These are phyloP conservation scores for Colletotrichum eremochloae DNA, from an alignment of 2,329 filamentous ascomycete genomes.

Conservation along the genomic window DNA sequence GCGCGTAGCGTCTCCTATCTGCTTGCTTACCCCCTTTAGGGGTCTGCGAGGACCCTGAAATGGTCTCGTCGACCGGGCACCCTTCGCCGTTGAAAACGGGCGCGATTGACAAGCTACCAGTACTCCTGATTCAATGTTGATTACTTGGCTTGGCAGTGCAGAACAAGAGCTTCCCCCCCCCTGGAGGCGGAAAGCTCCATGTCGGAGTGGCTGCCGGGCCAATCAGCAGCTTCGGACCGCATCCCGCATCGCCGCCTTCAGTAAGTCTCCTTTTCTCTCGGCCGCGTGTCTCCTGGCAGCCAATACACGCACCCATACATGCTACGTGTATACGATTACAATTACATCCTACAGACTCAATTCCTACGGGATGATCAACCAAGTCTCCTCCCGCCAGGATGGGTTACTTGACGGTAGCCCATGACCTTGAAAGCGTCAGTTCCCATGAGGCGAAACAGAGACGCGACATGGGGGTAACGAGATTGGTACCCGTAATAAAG, in stretches of 20 bases:
- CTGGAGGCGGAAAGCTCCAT: neutral
- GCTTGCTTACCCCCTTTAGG: too few species aligned
- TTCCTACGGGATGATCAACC: neutral
- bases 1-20: neutral
- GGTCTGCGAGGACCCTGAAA: neutral
- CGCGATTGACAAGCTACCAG: too few species aligned
- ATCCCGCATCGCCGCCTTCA: neutral
- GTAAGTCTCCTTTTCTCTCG: neutral
- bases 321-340: too few species aligned
- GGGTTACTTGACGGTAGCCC: neutral
- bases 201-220: neutral
- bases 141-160: neutral
- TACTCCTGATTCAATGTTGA: too few species aligned
- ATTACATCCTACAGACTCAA: neutral
- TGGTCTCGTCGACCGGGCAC: neutral
- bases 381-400: neutral
- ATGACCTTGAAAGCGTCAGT: neutral
- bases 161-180: neutral
- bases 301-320: too few species aligned
- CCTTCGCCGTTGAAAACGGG: neutral
- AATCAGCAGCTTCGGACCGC: neutral
- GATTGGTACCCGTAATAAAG: constrained; percentile 25
- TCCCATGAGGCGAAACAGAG: constrained; percentile 17
- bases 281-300: too few species aligned
- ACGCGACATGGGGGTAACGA: constrained; percentile 20